Conservation (phyloP, 1,284 basidiomycete species). For the Leccinum insolens region DNA sequence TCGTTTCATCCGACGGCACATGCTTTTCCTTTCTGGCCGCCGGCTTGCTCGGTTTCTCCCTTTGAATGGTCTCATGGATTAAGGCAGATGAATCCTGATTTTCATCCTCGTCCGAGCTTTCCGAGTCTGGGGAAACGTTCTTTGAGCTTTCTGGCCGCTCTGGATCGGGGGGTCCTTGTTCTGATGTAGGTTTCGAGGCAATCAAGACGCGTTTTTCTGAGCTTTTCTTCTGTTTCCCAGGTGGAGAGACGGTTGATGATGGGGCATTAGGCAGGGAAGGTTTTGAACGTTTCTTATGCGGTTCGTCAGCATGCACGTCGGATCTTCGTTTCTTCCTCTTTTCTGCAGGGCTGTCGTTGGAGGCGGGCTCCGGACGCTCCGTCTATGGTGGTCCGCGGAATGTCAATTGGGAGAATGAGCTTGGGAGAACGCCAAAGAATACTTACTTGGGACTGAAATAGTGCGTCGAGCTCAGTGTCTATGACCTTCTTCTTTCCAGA, state of each 20-base stretch:
- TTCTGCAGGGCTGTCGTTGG: conserved; percentile 2
- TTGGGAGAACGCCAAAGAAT: too few species aligned
- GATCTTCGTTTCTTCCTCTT: conserved; percentile 27
- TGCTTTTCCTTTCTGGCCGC: conserved; percentile 40
- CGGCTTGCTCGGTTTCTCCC: conserved; percentile 12
- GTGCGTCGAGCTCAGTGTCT: conserved; percentile 31
- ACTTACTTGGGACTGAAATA: conserved; percentile 29
- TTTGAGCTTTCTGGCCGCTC: conserved; percentile 23
- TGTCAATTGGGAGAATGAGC: background rate
- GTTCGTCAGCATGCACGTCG: conserved; percentile 18
- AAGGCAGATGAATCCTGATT: conserved; percentile 19
- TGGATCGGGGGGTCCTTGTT: conserved; percentile 35
- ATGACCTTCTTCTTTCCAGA: conserved; percentile 26
- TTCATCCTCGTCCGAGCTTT: conserved; percentile 17
- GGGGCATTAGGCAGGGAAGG: conserved; percentile 13
- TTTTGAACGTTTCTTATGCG: conserved; percentile 31
- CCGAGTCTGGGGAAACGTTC: conserved; percentile 8
- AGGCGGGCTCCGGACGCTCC: conserved; percentile 6
- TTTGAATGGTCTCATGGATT: conserved; percentile 41
- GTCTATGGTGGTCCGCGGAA: conserved; percentile 14
- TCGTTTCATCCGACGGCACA: conserved; percentile 68
- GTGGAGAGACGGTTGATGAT: conserved; percentile 5
- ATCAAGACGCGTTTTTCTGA: conserved; percentile 20
- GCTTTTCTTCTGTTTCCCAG: conserved; percentile 25
- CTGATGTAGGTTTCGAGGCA: conserved; percentile 19